Evolutionary conservation across 2,329 filamentous ascomycete species (phyloP), one percentile per base, ranked within the genome.

Genomic region (Pezicula carpinea): DNA sequence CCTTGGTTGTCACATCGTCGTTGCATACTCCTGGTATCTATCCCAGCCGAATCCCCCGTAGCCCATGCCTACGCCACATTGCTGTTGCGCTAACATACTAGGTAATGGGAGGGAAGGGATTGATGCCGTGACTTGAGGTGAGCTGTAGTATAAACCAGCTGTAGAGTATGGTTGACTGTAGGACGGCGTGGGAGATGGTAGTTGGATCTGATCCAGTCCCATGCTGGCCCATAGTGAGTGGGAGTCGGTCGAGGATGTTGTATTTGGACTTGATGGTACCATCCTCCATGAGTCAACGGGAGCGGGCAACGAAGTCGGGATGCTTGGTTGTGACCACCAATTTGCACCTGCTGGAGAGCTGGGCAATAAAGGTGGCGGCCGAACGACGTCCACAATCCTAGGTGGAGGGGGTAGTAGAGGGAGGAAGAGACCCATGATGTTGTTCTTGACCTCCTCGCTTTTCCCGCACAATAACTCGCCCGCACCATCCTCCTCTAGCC

Each of bases 401-500:
- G 91, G 92, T 58, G 90, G 90, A 49, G 89, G 83, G 43, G 87
- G 91, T 51, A 95, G 80, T 55, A 97, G 77, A 48, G 95, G 83
- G 67, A 91, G 83, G 53, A 96, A 90, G 63, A 97, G 77, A 59
- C 78, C 81, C 75, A 87, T 79, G 70, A 99, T 85, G 66, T 80
- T 84, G 62, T 76, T 82, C 80, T 96, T 96, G 69, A 96, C 92
- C 59, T 96, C 90, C 58, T 96, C 90, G 64, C 89, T 90, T 72
- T 89, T 88, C 56, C 91, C 91, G 63, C 87, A 86, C 51, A 97
- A 82, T 56, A 99, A 77, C 73, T 99, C 93, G 53, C 93, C 93
- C 40, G 87, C 88, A 52, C 93, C 93, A 62, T 96, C 92, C 72
- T 97, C 93, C 74, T 99, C 93, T 55, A 97, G 77, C 48, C 93